A percentile compares a stretch with the other conserved stretches of the same genome.
Conservation (phyloP, 1,139 yeast species). For the Blastobotrys buckinghamii region DNA sequence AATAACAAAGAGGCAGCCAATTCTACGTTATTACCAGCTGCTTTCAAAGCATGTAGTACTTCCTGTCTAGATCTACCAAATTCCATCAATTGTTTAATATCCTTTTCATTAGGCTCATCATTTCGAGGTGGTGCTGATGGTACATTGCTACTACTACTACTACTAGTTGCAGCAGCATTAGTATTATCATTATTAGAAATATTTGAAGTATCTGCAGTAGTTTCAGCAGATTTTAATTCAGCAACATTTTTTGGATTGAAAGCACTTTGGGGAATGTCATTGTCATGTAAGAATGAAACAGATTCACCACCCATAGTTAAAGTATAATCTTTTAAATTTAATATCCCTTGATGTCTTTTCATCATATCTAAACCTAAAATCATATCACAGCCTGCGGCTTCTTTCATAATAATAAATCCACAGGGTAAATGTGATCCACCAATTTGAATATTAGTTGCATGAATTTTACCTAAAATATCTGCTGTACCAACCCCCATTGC, state of each 20-base stretch:
- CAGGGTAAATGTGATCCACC: constrained; percentile 68
- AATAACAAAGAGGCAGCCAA: constrained; percentile 78
- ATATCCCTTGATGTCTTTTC: constrained; percentile 76
- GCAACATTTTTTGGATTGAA: background rate
- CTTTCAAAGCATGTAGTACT: constrained; percentile 58
- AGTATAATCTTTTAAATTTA: constrained; percentile 66
- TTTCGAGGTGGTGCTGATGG: constrained; percentile 13
- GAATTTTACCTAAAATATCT: constrained; percentile 75
- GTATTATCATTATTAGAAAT: too few species aligned
- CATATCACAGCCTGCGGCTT: constrained; percentile 45
- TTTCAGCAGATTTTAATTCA: background rate
- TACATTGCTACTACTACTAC: background rate
- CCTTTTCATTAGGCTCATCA: constrained; percentile 37
- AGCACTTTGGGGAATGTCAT: constrained; percentile 51
- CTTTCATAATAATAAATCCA: constrained; percentile 66
- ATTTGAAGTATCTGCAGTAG: background rate
- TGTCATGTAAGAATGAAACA: constrained; percentile 66
- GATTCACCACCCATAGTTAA: constrained; percentile 66
- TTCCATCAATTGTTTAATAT: constrained; percentile 49
- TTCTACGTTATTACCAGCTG: constrained; percentile 72
- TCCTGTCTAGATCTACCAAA: constrained; percentile 67
- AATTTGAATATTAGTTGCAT: constrained; percentile 79
- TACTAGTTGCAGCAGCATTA: background rate
- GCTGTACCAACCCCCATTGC: constrained; percentile 91
- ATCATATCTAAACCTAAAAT: constrained; percentile 71